phyloP scores from a whole-genome alignment of 805 yeast species.

The Priceomyces fermenticarens region DNA sequence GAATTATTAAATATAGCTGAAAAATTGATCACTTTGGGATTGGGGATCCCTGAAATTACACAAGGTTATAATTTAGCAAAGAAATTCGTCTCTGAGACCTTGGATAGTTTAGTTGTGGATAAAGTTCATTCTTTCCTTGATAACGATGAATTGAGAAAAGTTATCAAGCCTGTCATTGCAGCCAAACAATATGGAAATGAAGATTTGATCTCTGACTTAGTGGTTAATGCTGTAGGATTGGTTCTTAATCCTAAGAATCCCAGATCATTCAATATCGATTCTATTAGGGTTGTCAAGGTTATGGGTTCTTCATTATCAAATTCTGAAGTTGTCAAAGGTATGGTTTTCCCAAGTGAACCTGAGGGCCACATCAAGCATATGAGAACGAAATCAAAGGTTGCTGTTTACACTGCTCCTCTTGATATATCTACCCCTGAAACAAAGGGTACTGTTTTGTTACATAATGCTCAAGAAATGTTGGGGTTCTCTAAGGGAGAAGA shows the following conservation, averaged over 20 bases:
- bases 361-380: slow-evolving; percentile 81
- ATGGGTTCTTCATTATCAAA: slow-evolving; percentile 82
- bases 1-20: slow-evolving; percentile 86
- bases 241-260: slow-evolving; percentile 69
- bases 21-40: slow-evolving; percentile 76
- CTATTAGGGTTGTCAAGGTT: slow-evolving; percentile 91
- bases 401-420: slow-evolving; percentile 87
- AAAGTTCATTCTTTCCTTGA: slow-evolving; percentile 56
- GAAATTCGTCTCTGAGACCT: slow-evolving; percentile 63
- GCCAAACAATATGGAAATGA: slow-evolving; percentile 93
- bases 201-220: slow-evolving; percentile 69
- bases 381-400: slow-evolving; percentile 69
- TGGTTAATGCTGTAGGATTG: slow-evolving; percentile 78
- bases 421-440: slow-evolving; percentile 97
- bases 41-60: slow-evolving; percentile 87
- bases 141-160: slow-evolving; percentile 59
- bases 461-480: slow-evolving; percentile 95
- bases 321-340: slow-evolving; percentile 86
- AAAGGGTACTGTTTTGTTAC: slow-evolving; percentile 93
- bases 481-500: slow-evolving; percentile 97
- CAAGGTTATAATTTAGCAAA: slow-evolving; percentile 92
- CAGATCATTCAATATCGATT: slow-evolving; percentile 78
- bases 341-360: slow-evolving; percentile 98
- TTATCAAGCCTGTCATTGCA: slow-evolving; percentile 81
- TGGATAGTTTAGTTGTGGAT: slow-evolving; percentile 64